These are phyloP conservation scores for Colletotrichum zoysiae DNA, from an alignment of 2,329 filamentous ascomycete species.

Conservation along the genomic window DNA sequence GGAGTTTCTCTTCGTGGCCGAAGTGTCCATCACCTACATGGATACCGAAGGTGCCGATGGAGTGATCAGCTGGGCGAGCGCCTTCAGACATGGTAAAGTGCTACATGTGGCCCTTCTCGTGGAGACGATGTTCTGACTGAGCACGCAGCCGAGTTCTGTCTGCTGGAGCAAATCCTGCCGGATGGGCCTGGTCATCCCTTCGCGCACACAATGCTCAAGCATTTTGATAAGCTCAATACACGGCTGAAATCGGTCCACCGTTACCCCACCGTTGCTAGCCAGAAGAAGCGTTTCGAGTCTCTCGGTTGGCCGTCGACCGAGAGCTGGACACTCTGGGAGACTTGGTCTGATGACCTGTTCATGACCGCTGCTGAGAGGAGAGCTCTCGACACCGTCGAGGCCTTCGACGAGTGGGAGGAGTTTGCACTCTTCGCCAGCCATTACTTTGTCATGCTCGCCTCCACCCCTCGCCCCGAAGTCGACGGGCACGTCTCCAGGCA, in stretches of 20 bases:
- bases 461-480: constrained; percentile 47
- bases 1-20: constrained; percentile 83
- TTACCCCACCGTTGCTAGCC: constrained; percentile 76
- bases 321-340: constrained; percentile 81
- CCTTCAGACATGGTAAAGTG: constrained; percentile 73
- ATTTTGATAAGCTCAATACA: constrained; percentile 85
- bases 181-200: constrained; percentile 85
- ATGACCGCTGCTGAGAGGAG: constrained; percentile 70
- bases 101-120: constrained; percentile 15
- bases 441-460: constrained; percentile 83
- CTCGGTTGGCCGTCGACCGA: constrained; percentile 76
- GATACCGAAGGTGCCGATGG: constrained; percentile 77
- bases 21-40: constrained; percentile 95
- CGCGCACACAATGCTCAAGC: constrained; percentile 84
- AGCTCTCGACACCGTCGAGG: constrained; percentile 77
- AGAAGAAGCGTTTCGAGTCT: constrained; percentile 74
- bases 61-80: constrained; percentile 83
- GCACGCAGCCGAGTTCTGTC: constrained; percentile 78
- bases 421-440: constrained; percentile 87
- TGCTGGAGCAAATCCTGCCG: constrained; percentile 88
- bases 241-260: constrained; percentile 79
- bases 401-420: constrained; percentile 97
- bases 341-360: constrained; percentile 81
- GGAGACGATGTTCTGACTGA: constrained; percentile 40
- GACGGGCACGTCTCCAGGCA: constrained; percentile 17